Percentiles rank a stretch among this genome's conserved stretches.
phyloP scores from a whole-genome alignment of 805 yeast species.

The Teunomyces kruisii region DNA sequence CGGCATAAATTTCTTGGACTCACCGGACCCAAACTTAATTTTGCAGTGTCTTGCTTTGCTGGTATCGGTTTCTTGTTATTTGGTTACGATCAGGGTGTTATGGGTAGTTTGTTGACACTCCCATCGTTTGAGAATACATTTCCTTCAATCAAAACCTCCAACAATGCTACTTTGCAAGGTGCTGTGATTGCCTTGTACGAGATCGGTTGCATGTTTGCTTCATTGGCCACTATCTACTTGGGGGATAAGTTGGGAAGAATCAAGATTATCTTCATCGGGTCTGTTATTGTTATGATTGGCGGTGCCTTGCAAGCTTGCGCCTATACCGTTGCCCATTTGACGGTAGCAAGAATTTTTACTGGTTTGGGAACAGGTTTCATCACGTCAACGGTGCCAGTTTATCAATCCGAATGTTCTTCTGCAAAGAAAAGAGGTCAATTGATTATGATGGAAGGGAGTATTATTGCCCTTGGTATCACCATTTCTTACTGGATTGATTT shows the following conservation, averaged over 20 bases:
- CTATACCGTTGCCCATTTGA: constrained; percentile 22
- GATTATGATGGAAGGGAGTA: constrained; percentile 31
- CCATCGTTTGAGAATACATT: constrained; percentile 17
- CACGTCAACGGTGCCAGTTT: constrained; percentile 38
- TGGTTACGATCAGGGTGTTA: constrained; percentile 47
- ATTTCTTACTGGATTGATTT: constrained; percentile 38
- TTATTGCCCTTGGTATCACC: constrained; percentile 26
- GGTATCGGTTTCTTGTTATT: constrained; percentile 31
- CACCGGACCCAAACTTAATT: constrained; percentile 8
- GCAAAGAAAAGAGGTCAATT: constrained; percentile 30
- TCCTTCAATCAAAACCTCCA: constrained; percentile 14
- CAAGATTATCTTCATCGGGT: constrained; percentile 19
- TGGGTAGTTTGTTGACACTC: constrained; percentile 27
- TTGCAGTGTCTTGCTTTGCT: constrained; percentile 12
- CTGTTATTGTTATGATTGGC: constrained; percentile 20
- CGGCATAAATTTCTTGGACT: constrained; percentile 7
- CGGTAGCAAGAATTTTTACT: constrained; percentile 31
- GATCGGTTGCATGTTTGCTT: constrained; percentile 20
- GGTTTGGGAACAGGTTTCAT: constrained; percentile 37
- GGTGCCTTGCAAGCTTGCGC: constrained; percentile 24
- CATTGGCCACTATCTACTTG: constrained; percentile 19
- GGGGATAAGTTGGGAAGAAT: constrained; percentile 23
- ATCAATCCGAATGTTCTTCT: constrained; percentile 35
- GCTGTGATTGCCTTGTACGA: constrained; percentile 22
- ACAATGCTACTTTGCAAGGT: constrained; percentile 20